Evolutionary conservation across 2,329 filamentous ascomycete species (phyloP), one percentile per base, ranked within the genome.

Genomic region (Colletotrichum graminicola): DNA sequence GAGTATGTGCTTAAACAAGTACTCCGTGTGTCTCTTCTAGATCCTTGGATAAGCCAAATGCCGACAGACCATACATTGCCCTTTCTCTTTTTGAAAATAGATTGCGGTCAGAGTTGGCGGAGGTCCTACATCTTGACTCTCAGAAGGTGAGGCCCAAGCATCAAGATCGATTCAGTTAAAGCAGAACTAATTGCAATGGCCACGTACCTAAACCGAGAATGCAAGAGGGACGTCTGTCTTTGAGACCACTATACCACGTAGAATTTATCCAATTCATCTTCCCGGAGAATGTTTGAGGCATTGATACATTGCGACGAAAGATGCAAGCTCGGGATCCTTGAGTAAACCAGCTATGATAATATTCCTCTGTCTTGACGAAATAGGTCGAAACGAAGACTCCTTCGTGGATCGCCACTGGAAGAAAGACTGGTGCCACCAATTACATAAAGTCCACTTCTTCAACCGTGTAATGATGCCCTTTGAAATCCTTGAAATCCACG

Each of bases 401-500:
- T 34, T 32, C 16, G 16, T 11, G 51, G 10, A 21, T 21, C 5
- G 12, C 49, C 23, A 1, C 2, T 3, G 16, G 14, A n/a, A 29
- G 21, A 34, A n/a, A 34, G 16, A 6, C 36, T 16, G 2, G 26
- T 7, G 8, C 6, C 29, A 14, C n/a, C 18, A 23, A n/a, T 55
- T 7, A 36, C 21, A 54, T 12, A 5, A 62, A 43, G 2, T 29
- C 34, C 18, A 34, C 0, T 5, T 36, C n/a, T 3, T 47, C 62
- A 8, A 45, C 23, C 1, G 51, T 3, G 29, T 64, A 64, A 32
- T 71, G 34, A 7, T 67, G 49, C 10, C 67, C 63, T 21, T 67
- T n/a, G 26, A 62, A 62, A 2, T 81, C 80, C 67, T 78, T 78
- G 41, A 78, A 82, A 11, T 81, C 78, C 26, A 79, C 71, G 56